phyloP scores from a whole-genome alignment of 2,329 filamentous ascomycete genomes.

The Xylaria sp. region DNA sequence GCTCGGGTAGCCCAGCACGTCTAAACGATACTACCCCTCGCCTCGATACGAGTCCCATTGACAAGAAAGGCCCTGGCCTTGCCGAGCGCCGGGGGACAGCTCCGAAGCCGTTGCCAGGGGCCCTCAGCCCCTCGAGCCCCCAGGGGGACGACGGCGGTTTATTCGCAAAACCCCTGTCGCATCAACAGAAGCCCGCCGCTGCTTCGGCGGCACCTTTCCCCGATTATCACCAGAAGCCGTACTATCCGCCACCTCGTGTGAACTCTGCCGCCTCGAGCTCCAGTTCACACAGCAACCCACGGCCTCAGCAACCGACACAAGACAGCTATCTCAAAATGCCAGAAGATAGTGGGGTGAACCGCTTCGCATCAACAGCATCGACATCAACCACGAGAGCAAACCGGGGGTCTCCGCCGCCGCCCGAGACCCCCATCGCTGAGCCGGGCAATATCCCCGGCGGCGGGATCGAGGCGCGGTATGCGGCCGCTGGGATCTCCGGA shows the following conservation, averaged over 20 bases:
- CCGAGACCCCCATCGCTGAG: conserved; percentile 84
- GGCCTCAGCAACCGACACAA: conserved; percentile 35
- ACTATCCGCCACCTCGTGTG: conserved; percentile 63
- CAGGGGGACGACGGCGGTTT: conserved; percentile 78
- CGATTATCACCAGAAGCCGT: conserved; percentile 62
- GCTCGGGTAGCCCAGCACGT: conserved; percentile 44
- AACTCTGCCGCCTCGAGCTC: conserved; percentile 40
- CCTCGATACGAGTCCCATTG: conserved; percentile 59
- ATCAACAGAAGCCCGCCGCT: conserved; percentile 49
- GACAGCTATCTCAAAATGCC: conserved; percentile 47
- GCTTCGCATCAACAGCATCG: conserved; percentile 82
- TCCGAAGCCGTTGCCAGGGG: conserved; percentile 74
- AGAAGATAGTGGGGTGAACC: conserved; percentile 60
- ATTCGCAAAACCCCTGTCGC: conserved; percentile 70
- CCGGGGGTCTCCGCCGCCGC: conserved; percentile 90
- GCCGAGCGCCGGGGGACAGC: conserved; percentile 83
- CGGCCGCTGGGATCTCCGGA: conserved; percentile 87
- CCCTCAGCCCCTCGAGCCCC: conserved; percentile 74
- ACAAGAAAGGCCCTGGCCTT: conserved; percentile 67
- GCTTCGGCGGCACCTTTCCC: conserved; percentile 51
- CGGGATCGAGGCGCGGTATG: conserved; percentile 90
- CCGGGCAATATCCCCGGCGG: conserved; percentile 73
- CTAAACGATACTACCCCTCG: conserved; percentile 60
- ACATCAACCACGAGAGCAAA: conserved; percentile 91
- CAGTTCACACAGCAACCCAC: conserved; percentile 43